Evolutionary conservation across 305 asterid species (phyloP).

Genomic region (Fraxinus sp.): DNA sequence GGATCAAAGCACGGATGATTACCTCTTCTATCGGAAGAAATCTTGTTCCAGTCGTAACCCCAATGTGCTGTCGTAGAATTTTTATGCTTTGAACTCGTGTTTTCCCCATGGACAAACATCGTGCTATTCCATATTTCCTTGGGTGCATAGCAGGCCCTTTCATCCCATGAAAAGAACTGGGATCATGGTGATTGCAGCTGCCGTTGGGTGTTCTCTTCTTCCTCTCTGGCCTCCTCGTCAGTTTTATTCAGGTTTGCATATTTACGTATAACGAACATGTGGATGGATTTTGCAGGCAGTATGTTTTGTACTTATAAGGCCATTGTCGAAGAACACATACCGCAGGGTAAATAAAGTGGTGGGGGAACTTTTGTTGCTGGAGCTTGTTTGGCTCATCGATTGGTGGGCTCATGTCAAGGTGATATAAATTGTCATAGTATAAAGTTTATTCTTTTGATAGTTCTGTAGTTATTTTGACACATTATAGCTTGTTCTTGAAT

Average conservation of each 20-base stretch:
- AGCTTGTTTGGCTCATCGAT: conserved; percentile 46
- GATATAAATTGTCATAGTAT: not conserved
- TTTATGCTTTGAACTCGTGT: conserved; percentile 82
- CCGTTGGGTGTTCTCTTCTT: conserved; percentile 48
- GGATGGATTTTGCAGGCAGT: conserved; percentile 28
- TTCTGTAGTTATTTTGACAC: not conserved
- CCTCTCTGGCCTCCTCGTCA: conserved; percentile 39
- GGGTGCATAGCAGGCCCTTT: conserved; percentile 98
- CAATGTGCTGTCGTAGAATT: conserved; percentile 91
- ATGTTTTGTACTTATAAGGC: conserved; percentile 35
- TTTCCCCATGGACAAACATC: conserved; percentile 99
- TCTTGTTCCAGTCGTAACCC: conserved; percentile 74
- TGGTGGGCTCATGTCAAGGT: conserved; percentile 58
- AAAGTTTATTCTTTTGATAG: not conserved
- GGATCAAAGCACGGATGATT: conserved; percentile 90
- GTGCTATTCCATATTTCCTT: conserved; percentile 96
- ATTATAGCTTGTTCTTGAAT: not conserved
- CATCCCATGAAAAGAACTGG: conserved; percentile 93
- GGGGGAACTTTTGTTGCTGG: conserved; percentile 44
- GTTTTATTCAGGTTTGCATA: conserved; percentile 39
- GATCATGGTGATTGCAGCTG: conserved; percentile 19
- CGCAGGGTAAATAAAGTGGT: conserved; percentile 40
- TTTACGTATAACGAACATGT: not conserved
- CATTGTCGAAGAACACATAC: conserved; percentile 40
- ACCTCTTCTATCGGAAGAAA: conserved; percentile 77